phyloP scores from a whole-genome alignment of 2,329 filamentous ascomycete species.

The Aspergillus thermomutatus region DNA sequence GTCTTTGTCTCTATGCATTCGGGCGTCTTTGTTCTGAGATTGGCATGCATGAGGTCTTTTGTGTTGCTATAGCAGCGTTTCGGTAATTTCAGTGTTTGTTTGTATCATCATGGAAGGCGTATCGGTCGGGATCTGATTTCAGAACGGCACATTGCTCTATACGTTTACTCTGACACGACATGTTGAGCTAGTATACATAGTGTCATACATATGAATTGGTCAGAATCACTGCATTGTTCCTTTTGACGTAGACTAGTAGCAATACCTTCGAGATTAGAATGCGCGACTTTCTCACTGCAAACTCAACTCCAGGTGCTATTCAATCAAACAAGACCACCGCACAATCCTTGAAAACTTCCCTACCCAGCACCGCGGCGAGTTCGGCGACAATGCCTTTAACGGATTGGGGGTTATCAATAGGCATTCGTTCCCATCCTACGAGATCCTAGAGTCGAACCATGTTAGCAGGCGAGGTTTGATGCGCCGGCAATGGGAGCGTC shows the following conservation, averaged over 20 bases:
- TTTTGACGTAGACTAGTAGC: not conserved
- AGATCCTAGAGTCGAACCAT: slow-evolving; percentile 34
- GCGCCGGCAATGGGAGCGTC: slow-evolving; percentile 1
- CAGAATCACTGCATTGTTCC: not conserved
- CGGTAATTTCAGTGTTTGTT: not conserved
- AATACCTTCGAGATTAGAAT: not conserved
- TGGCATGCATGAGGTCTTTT: not conserved
- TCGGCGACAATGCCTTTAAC: slow-evolving; percentile 48
- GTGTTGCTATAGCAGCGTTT: not conserved
- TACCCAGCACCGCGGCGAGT: slow-evolving; percentile 44
- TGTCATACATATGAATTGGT: not conserved
- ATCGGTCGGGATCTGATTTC: not conserved
- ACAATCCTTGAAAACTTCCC: slow-evolving; percentile 39
- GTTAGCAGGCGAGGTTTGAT: not conserved
- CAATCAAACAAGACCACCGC: slow-evolving; percentile 40
- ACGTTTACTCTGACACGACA: not conserved
- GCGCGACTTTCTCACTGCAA: not conserved
- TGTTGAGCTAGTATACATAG: not conserved
- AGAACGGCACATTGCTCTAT: not conserved
- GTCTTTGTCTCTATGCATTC: not conserved
- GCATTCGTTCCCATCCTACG: slow-evolving; percentile 45
- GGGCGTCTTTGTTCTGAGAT: not conserved
- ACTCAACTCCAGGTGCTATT: not conserved
- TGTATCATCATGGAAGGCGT: not conserved
- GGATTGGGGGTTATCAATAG: slow-evolving; percentile 40